These are phyloP conservation scores for Penicillium janthinellum DNA, from an alignment of 2,329 filamentous ascomycete genomes.

Conservation along the genomic window DNA sequence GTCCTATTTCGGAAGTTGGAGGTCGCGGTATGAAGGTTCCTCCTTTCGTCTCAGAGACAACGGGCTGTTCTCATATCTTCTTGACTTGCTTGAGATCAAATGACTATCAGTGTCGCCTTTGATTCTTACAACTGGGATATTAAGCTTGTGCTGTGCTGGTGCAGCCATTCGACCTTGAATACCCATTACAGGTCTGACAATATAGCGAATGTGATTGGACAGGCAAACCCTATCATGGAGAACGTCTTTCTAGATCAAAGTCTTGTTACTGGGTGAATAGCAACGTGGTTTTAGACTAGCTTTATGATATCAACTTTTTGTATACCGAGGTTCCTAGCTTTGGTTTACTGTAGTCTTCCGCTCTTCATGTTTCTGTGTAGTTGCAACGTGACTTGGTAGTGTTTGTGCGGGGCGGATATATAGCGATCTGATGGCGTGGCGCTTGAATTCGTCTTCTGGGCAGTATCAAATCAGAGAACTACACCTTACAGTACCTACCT, in stretches of 20 bases:
- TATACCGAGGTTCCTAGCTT: no score
- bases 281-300: not conserved
- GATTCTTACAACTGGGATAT: not conserved
- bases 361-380: no score
- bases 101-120: no score
- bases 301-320: not conserved
- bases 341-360: no score
- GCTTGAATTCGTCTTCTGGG: not conserved
- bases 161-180: not conserved
- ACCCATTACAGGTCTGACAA: constrained; percentile 24
- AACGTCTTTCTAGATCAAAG: not conserved
- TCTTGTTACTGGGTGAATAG: not conserved
- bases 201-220: constrained; percentile 24
- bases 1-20: constrained; percentile 30
- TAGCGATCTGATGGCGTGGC: not conserved
- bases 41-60: not conserved
- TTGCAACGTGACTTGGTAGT: not conserved
- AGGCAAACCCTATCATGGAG: not conserved
- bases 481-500: no score
- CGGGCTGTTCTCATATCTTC: not conserved
- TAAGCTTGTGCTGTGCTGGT: not conserved
- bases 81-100: not conserved
- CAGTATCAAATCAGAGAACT: not conserved
- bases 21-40: not conserved
- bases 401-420: not conserved